Conservation (phyloP, 2,329 filamentous ascomycete species). For the Colletotrichum kahawae region DNA sequence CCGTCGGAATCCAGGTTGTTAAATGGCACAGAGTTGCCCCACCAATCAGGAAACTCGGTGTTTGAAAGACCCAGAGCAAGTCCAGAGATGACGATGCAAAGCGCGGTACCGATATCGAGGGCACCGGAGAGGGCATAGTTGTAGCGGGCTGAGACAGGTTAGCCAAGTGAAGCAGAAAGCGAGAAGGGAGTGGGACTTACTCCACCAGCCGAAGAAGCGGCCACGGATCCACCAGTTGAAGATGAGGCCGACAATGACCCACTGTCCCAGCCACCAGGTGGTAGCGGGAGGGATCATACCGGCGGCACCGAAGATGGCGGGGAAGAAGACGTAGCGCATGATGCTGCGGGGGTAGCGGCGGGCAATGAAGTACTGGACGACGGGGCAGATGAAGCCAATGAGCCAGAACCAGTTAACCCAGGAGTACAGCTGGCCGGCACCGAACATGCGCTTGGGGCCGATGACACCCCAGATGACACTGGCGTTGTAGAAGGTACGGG, state of each 20-base stretch:
- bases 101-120: conserved; percentile 61
- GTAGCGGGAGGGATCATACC: conserved; percentile 60
- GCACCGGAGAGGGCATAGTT: conserved; percentile 66
- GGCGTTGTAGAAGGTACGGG: conserved; percentile 64
- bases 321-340: conserved; percentile 56
- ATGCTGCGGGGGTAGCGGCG: conserved; percentile 50
- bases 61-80: conserved; percentile 51
- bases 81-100: conserved; percentile 60
- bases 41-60: conserved; percentile 53
- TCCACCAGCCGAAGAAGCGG: conserved; percentile 61
- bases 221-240: conserved; percentile 60
- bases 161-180: background rate
- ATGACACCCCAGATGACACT: conserved; percentile 68
- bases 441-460: conserved; percentile 41
- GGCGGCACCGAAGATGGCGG: conserved; percentile 57
- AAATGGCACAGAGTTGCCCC: conserved; percentile 46
- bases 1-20: conserved; percentile 35
- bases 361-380: conserved; percentile 53
- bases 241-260: conserved; percentile 58
- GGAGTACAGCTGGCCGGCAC: conserved; percentile 49
- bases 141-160: conserved; percentile 45
- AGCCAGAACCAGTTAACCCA: conserved; percentile 59
- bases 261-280: conserved; percentile 58
- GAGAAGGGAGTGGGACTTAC: conserved; percentile 16
- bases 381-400: conserved; percentile 52